Evolutionary conservation across 2,329 filamentous ascomycete species (phyloP), one percentile per base, ranked within the genome.

Genomic region (Fusarium papillatum): DNA sequence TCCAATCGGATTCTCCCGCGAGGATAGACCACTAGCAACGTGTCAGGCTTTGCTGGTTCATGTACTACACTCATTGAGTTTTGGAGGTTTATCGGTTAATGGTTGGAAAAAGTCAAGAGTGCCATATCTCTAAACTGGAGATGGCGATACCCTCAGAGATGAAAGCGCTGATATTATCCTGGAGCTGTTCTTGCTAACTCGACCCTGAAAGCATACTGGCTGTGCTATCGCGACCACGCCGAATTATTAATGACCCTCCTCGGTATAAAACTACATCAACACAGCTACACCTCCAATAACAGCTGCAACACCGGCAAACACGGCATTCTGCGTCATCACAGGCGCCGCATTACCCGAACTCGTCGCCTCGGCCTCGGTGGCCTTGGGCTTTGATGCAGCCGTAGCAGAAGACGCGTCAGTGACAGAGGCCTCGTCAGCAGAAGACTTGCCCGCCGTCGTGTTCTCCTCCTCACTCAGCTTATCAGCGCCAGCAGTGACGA

Each of bases 231-330:
- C 46, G 29, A 11, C 10, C 46, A 50, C 8, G 5, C 3, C 46
- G 2, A 19, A 50, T 50, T 50, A 26, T 26, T 19, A 50, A 19
- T 29, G 11, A 11, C 46, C 26, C 10, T 31, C 26, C 3, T 31
- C 48, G 3, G 10, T 16, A 46, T 68, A 26, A 26, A 26, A 16
- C 43, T 81, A 85, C 53, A 86, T 36, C 63, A 84, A 62, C 74
- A 86, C 77, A n/a, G 57, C 74, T 22, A 78, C 82, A 69, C 82
- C 83, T 10, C 83, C 84, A 29, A 84, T 77, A 46, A 83, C 61
- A 17, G 80, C 82, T 26, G 81, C 84, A 31, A 84, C 80, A 22
- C 84, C 84, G 55, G 81, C 81, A 41, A 85, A 50, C 7, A 85
- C 64, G 19, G 81, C 83, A 62, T 84, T 84, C 70, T 83, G 81